Percentiles rank a stretch among this genome's conserved stretches.
Conservation (phyloP, 306 rosid species). For the Abrus pulchellus region DNA sequence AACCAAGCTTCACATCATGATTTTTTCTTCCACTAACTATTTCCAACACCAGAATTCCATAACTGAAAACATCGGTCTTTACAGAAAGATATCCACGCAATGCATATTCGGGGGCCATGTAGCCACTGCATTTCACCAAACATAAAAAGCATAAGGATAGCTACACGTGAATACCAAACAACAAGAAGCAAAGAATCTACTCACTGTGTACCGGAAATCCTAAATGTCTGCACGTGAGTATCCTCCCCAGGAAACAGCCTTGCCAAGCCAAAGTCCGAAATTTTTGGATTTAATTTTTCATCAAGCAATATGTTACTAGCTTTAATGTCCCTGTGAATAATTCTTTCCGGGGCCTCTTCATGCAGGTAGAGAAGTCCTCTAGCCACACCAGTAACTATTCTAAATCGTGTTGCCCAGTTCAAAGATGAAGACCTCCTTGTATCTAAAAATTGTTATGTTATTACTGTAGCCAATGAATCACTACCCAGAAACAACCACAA, state of each 20-base stretch:
- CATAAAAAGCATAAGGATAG: slow-evolving; percentile 18
- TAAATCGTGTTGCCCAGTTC: slow-evolving; percentile 76
- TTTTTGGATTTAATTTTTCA: slow-evolving; percentile 80
- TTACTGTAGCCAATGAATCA: slow-evolving; percentile 38
- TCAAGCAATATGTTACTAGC: slow-evolving; percentile 89
- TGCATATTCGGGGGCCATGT: slow-evolving; percentile 96
- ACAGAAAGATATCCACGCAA: slow-evolving; percentile 85
- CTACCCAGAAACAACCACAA: slow-evolving; percentile 23
- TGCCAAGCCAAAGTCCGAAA: slow-evolving; percentile 91
- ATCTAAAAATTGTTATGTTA: slow-evolving; percentile 59
- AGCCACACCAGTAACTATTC: slow-evolving; percentile 71
- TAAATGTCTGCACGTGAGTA: slow-evolving; percentile 82
- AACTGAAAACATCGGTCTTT: slow-evolving; percentile 91
- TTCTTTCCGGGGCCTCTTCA: slow-evolving; percentile 86
- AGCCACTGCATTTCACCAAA: slow-evolving; percentile 69
- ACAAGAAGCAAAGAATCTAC: slow-evolving; percentile 54
- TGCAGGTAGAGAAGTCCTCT: slow-evolving; percentile 89
- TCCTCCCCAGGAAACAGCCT: slow-evolving; percentile 95
- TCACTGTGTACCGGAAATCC: slow-evolving; percentile 92
- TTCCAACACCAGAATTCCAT: slow-evolving; percentile 83
- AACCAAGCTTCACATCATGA: slow-evolving; percentile 55
- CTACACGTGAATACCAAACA: slow-evolving; percentile 35
- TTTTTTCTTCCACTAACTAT: slow-evolving; percentile 89
- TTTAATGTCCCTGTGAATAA: slow-evolving; percentile 91
- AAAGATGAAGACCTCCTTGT: slow-evolving; percentile 64